A percentile compares a stretch with the other conserved stretches of the same genome.
Conservation (phyloP, 345 rosid genomes). For the Arabidopsis thaliana region DNA sequence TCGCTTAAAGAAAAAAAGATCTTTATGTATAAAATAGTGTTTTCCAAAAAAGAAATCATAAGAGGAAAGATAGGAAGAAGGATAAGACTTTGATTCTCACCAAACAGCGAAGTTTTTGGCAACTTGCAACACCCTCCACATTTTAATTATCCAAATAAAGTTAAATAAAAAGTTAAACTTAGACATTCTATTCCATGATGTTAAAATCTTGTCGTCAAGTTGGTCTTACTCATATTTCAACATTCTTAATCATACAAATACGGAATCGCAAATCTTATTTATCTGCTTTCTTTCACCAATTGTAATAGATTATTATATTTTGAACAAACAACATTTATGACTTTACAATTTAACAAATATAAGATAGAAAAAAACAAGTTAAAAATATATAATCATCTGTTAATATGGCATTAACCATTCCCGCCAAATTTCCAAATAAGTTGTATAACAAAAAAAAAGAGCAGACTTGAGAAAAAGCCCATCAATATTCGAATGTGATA, state of each 20-base stretch:
- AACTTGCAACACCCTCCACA: slow-evolving; percentile 37
- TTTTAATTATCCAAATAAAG: slow-evolving; percentile 29
- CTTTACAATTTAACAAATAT: neutral
- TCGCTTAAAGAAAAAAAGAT: slow-evolving; percentile 17
- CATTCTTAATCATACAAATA: slow-evolving; percentile 30
- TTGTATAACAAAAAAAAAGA: neutral
- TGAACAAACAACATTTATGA: neutral
- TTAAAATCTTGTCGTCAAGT: slow-evolving; percentile 34
- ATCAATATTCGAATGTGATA: neutral
- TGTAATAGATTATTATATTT: neutral
- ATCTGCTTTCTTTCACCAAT: slow-evolving; percentile 3
- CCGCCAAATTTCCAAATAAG: neutral
- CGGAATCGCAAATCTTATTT: slow-evolving; percentile 10
- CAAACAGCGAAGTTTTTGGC: slow-evolving; percentile 26
- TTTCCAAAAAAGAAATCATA: neutral
- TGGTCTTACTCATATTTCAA: slow-evolving; percentile 35
- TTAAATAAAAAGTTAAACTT: slow-evolving; percentile 17
- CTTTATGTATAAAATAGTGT: neutral
- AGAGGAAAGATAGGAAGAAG: slow-evolving; percentile 15
- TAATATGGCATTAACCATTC: neutral
- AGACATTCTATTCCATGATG: slow-evolving; percentile 39
- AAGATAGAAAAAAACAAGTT: neutral
- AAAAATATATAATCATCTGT: too few relatives aligned
- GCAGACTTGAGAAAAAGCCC: slow-evolving; percentile 26
- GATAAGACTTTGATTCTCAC: slow-evolving; percentile 33